Base-by-base conservation (phyloP, 306 rosid genomes). In the Vigna mungo region DNA sequence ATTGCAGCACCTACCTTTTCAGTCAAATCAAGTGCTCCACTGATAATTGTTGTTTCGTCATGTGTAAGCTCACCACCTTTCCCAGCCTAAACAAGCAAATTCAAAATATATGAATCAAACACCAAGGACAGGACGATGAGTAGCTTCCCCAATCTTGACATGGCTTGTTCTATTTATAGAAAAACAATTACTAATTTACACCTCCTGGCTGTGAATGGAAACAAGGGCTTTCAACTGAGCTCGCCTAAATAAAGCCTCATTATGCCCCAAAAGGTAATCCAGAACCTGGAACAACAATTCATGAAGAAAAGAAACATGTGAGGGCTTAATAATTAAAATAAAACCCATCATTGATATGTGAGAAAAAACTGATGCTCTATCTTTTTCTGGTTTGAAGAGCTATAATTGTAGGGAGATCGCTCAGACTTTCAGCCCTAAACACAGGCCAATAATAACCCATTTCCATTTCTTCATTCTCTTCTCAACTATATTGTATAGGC, bases 61-160 rank as follows among this genome's bases (percentile, higher is more conserved):
- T 96, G 99, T 65, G 99, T 91, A 70, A 96, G 98, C 75, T 96
- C 99, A 20, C 99, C 99, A n/a, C 99, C 99, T 81, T 96, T 90
- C 72, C 99, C 99, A 49, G 96, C 99, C 99, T 95, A 56, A 49
- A 71, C 37, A 34, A 71, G 70, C 48, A 84, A 69, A 78, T 69
- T 75, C 56, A 69, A 65, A 27, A 58, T 34, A 60, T 63, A 76
- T 43, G 32, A 49, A 69, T 41, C 23, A 20, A 64, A 32, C 48
- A 47, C 15, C 44, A 8, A 41, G 62, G 58, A 36, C 68, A 30
- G 66, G 66, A 47, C 20, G 39, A 56, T 60, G 56, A 66, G 16
- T 67, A 63, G 49, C 30, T 85, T 82, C 58, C 53, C 48, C 49
- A 63, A 60, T 71, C 44, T 61, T 13, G 34, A 73, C 56, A 74